Evolutionary conservation across 768 basidiomycete species (phyloP).

Genomic region (Kwoniella newhampshirensis): DNA sequence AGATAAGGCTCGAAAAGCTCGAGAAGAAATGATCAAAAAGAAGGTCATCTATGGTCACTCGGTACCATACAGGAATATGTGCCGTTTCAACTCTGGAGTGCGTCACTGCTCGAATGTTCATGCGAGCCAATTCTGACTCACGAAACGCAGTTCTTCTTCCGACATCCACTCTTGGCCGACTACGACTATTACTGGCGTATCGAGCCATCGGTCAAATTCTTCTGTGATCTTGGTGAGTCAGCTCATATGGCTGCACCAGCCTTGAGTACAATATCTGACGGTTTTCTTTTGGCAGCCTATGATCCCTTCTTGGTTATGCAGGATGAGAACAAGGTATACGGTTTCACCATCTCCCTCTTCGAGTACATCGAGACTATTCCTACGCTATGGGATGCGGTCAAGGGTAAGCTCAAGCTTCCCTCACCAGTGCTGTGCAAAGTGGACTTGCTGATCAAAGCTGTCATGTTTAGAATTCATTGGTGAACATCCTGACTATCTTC

Average conservation of each 20-base stretch:
- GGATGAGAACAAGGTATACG: slow-evolving; percentile 77
- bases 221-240: slow-evolving; percentile 62
- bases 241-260: slow-evolving; percentile 13
- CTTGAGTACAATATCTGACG: background rate
- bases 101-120: slow-evolving; percentile 47
- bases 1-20: slow-evolving; percentile 60
- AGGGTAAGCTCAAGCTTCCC: slow-evolving; percentile 57
- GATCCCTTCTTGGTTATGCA: slow-evolving; percentile 83
- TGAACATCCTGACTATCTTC: slow-evolving; percentile 64
- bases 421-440: background rate
- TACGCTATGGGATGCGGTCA: slow-evolving; percentile 73
- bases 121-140: too few relatives aligned
- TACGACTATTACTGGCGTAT: slow-evolving; percentile 90
- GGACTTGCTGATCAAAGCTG: slow-evolving; percentile 1
- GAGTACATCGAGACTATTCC: slow-evolving; percentile 80
- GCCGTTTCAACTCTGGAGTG: slow-evolving; percentile 88
- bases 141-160: slow-evolving; percentile 70
- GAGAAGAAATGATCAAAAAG: slow-evolving; percentile 65
- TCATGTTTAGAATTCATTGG: slow-evolving; percentile 63
- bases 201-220: slow-evolving; percentile 78
- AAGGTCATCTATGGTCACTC: slow-evolving; percentile 62
- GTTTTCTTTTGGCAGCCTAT: slow-evolving; percentile 39
- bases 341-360: slow-evolving; percentile 75
- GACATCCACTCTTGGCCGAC: slow-evolving; percentile 69
- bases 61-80: slow-evolving; percentile 83